Percentiles rank a stretch among this genome's conserved stretches.
Evolutionary conservation across 2,329 filamentous ascomycete genomes (phyloP).

Genomic region (Apiospora rasikravindrae): DNA sequence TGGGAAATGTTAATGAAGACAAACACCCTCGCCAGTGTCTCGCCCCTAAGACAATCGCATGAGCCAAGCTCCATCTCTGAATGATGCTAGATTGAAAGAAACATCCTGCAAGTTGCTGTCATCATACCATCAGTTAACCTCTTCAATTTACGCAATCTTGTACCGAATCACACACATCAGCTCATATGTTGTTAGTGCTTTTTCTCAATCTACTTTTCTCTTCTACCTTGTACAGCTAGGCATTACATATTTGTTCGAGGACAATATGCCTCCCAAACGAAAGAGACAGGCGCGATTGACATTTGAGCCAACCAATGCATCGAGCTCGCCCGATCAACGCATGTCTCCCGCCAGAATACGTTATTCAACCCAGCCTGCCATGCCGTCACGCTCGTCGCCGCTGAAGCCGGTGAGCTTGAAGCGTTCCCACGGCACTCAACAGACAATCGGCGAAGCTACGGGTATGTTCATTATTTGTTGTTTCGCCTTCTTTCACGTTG

Average conservation of each 20-base stretch:
- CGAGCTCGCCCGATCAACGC: conserved; percentile 29
- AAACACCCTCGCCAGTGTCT: neutral
- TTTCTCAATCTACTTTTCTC: neutral
- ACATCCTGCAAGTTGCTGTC: neutral
- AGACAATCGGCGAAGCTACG: neutral
- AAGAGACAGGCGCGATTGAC: conserved; percentile 37
- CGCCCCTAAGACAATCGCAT: neutral
- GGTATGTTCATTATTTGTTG: neutral
- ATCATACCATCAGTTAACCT: neutral
- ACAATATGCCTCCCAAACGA: conserved; percentile 27
- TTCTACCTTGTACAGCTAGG: neutral
- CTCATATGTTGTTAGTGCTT: neutral
- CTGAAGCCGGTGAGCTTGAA: conserved; percentile 22
- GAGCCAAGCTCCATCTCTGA: neutral
- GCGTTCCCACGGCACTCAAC: conserved; percentile 19
- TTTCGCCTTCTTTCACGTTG: neutral
- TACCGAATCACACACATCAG: neutral
- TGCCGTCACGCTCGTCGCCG: conserved; percentile 25
- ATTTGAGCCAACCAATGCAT: conserved; percentile 36
- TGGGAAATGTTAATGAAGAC: neutral
- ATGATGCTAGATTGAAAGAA: neutral
- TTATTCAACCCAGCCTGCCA: conserved; percentile 29
- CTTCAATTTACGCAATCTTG: neutral
- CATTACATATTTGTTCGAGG: neutral
- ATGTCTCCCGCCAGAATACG: conserved; percentile 36